Conservation (phyloP, 306 rosid species). For the Phaseolus lunatus region DNA sequence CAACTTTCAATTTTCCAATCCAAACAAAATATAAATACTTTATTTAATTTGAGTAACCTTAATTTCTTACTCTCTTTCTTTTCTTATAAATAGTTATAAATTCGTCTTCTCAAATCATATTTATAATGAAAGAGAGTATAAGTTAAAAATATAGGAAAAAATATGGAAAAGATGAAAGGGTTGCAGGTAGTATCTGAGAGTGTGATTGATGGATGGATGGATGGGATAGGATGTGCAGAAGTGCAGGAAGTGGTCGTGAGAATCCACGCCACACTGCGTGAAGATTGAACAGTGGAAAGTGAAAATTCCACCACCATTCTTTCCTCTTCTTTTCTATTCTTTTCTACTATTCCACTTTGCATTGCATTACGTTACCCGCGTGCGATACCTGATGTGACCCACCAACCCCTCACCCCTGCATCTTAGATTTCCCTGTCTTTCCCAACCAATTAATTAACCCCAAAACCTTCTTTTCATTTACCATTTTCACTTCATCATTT, state of each 20-base stretch:
- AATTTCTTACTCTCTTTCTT: too few relatives aligned
- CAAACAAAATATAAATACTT: too few relatives aligned
- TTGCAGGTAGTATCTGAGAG: too few relatives aligned
- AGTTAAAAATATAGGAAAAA: too few relatives aligned
- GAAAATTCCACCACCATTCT: slow-evolving; percentile 11
- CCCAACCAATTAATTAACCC: neutral
- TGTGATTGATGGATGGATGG: slow-evolving; percentile 13
- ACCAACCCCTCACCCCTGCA: neutral
- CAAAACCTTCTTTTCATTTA: neutral
- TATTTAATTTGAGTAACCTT: too few relatives aligned
- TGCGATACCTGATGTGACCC: slow-evolving; percentile 44
- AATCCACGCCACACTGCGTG: slow-evolving; percentile 33
- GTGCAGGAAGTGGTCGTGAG: neutral
- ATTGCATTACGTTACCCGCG: slow-evolving; percentile 40
- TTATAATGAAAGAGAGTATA: too few relatives aligned
- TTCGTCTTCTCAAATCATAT: too few relatives aligned
- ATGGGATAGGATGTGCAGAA: neutral
- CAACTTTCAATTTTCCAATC: too few relatives aligned
- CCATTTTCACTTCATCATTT: too few relatives aligned
- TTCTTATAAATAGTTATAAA: too few relatives aligned
- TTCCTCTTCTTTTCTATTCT: too few relatives aligned
- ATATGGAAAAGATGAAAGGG: too few relatives aligned
- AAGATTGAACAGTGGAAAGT: neutral
- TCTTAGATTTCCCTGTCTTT: neutral
- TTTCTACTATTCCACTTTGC: neutral